These are phyloP conservation scores for Eucalyptus urophylla DNA, from an alignment of 345 rosid genomes.

Conservation along the genomic window DNA sequence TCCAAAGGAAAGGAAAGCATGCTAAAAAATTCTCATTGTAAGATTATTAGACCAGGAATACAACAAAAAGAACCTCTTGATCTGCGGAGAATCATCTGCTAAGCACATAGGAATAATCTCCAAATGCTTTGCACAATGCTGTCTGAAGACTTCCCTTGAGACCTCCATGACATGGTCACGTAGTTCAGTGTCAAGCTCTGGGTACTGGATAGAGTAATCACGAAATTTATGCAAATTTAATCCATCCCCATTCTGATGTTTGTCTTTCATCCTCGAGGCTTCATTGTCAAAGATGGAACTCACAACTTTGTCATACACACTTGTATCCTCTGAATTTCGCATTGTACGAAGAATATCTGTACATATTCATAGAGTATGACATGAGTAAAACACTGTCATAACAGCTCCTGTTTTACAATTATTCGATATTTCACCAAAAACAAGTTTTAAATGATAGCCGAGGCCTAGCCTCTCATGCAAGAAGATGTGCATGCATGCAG, in stretches of 20 bases:
- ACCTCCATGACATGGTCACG: slow-evolving; percentile 73
- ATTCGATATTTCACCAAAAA: background rate
- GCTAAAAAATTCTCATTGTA: background rate
- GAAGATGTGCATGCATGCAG: background rate
- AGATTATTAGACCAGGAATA: background rate
- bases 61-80: slow-evolving; percentile 36
- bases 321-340: slow-evolving; percentile 82
- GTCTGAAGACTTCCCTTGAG: slow-evolving; percentile 71
- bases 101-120: slow-evolving; percentile 65
- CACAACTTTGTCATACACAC: slow-evolving; percentile 77
- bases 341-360: slow-evolving; percentile 74
- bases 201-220: slow-evolving; percentile 35
- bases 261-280: slow-evolving; percentile 30
- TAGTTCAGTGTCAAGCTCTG: slow-evolving; percentile 57
- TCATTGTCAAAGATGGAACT: slow-evolving; percentile 77
- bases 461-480: background rate
- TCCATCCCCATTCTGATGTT: slow-evolving; percentile 29
- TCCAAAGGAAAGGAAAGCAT: background rate
- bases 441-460: background rate
- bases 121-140: slow-evolving; percentile 78
- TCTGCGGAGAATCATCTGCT: slow-evolving; percentile 47
- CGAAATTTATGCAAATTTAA: slow-evolving; percentile 19
- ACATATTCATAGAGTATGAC: background rate
- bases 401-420: background rate
- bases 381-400: background rate